A percentile compares a stretch with the other conserved stretches of the same genome.
Conservation (phyloP, 192 early-diverging fungal genomes). For the Umbelopsis sp. region DNA sequence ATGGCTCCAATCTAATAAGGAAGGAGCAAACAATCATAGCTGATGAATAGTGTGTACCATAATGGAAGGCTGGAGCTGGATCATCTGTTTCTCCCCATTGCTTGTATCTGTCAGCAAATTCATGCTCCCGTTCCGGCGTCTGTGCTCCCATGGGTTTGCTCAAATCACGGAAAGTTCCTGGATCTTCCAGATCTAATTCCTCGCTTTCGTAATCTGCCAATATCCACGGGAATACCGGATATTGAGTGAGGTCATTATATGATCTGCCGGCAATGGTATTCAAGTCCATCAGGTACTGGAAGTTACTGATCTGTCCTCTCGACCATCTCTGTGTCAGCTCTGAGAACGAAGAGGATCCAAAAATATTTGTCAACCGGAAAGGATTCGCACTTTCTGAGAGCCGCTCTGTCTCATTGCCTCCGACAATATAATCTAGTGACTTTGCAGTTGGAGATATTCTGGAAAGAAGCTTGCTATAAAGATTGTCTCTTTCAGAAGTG, state of each 20-base stretch:
- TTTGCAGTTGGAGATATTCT: constrained; percentile 55
- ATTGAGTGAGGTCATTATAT: constrained; percentile 89
- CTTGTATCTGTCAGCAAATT: constrained; percentile 67
- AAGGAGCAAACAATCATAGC: constrained; percentile 90
- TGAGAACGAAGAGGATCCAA: constrained; percentile 61
- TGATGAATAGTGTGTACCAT: constrained; percentile 97
- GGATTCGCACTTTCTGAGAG: constrained; percentile 30
- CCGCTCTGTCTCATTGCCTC: constrained; percentile 36
- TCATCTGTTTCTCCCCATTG: constrained; percentile 60
- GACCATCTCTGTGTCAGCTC: constrained; percentile 84
- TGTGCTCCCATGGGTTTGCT: constrained; percentile 91
- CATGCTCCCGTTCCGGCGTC: constrained; percentile 63
- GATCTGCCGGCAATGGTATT: constrained; percentile 88
- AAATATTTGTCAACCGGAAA: constrained; percentile 62
- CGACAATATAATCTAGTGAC: constrained; percentile 52
- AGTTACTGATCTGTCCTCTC: constrained; percentile 87
- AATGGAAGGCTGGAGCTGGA: constrained; percentile 76
- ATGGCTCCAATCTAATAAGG: constrained; percentile 89
- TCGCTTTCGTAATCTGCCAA: constrained; percentile 78
- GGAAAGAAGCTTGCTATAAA: constrained; percentile 62
- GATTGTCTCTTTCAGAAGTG: constrained; percentile 61
- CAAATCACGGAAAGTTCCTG: constrained; percentile 83
- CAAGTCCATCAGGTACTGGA: constrained; percentile 94
- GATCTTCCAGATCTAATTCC: constrained; percentile 78
- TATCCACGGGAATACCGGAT: constrained; percentile 97